Conservation (phyloP, 1,139 yeast species). For the Wickerhamomyces sp. region DNA sequence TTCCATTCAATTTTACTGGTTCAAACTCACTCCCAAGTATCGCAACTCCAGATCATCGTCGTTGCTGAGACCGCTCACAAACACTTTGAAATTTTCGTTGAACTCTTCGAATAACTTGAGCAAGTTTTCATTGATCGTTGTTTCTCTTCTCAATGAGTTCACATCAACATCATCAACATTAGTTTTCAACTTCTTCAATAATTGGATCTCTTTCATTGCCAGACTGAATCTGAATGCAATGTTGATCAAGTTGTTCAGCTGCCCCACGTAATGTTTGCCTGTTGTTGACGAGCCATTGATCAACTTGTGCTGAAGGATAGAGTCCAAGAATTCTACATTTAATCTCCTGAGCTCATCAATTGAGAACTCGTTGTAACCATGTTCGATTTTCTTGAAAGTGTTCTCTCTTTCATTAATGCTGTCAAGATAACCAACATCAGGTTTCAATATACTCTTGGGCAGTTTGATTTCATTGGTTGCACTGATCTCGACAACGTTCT, state of each 20-base stretch:
- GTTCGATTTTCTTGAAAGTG: constrained; percentile 5
- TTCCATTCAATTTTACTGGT: too few species aligned
- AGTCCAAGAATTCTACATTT: constrained; percentile 37
- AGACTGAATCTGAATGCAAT: constrained; percentile 38
- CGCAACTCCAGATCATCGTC: constrained; percentile 32
- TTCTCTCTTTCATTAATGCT: constrained; percentile 7
- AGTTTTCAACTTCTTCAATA: constrained; percentile 30
- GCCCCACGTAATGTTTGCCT: constrained; percentile 42
- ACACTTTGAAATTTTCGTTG: constrained; percentile 22
- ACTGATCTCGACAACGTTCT: background rate
- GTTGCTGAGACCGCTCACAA: constrained; percentile 29
- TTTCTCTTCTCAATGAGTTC: constrained; percentile 8
- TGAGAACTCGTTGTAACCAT: constrained; percentile 23
- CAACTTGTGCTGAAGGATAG: constrained; percentile 38
- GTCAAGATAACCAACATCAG: constrained; percentile 13
- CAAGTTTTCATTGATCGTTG: constrained; percentile 16
- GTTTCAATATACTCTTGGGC: constrained; percentile 12
- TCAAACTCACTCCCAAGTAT: constrained; percentile 24
- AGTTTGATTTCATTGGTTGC: constrained; percentile 6
- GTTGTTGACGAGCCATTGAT: constrained; percentile 27
- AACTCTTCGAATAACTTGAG: constrained; percentile 18
- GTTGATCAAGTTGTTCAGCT: constrained; percentile 40
- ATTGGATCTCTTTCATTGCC: constrained; percentile 41
- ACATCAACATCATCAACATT: constrained; percentile 14
- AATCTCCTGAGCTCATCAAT: constrained; percentile 44